Evolutionary conservation across 805 yeast genomes (phyloP), one percentile per base, ranked within the genome.

Genomic region (Hanseniaspora opuntiae): DNA sequence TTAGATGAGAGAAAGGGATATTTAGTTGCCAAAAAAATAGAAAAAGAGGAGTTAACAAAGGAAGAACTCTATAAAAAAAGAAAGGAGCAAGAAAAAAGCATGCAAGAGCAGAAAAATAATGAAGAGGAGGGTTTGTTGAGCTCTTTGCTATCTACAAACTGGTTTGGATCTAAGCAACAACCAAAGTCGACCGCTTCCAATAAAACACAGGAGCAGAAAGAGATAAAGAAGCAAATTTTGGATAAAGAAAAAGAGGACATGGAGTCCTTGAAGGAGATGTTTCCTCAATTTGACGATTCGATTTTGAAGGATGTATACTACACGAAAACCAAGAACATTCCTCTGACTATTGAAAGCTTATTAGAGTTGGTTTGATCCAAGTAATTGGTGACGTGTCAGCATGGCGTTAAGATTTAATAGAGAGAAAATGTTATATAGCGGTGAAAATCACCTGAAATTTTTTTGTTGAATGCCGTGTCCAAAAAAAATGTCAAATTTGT

Each of bases 221-320:
- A 70, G 45, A 62, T 71, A 12, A 71, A 70, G 39, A 68, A 65
- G 30, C 64, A 71, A 54, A 81, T 78, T 56, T 71, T 68, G 38
- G 65, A 69, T 19, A 71, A 38, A 8, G 47, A 49, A 35, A 19
- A 25, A 7, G 48, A 72, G 42, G 74, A 79, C 2, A 69, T 74
- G 24, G 67, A 66, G 1, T 75, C 76, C 2, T 69, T 87, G 52
- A 67, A 68, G 30, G 79, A 79, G 47, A 84, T 88, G 79, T 87
- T 88, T 65, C 94, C 95, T 0, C 72, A 71, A 45, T 69, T 87
- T 56, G 95, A 86, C 59, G 68, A 70, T 48, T 84, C 77, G 0
- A 68, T 88, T 1, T 73, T 88, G 48, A 76, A 74, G 53, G 96
- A 87, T 62, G 80, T 87, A 3, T 74, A 87, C 33, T 67, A 69